Evolutionary conservation across 2,329 filamentous ascomycete genomes (phyloP).

Genomic region (Talaromyces sp.): DNA sequence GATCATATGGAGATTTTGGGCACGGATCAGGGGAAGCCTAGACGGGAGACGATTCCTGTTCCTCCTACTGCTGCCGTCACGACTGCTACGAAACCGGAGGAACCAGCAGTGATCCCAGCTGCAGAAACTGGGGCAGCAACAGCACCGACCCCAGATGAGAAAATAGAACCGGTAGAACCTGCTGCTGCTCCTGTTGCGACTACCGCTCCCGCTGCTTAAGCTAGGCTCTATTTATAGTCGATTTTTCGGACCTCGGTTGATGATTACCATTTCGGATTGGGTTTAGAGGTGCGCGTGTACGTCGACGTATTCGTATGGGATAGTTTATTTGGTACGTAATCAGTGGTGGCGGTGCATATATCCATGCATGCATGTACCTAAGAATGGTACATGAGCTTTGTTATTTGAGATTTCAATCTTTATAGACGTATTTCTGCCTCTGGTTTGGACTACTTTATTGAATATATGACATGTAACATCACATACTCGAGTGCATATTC

Average conservation of each 20-base stretch:
- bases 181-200: background rate
- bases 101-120: background rate
- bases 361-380: background rate
- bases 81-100: background rate
- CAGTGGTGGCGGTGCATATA: background rate
- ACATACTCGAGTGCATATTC: background rate
- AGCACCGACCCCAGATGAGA: constrained; percentile 7
- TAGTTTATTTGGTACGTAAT: background rate
- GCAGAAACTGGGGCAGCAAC: background rate
- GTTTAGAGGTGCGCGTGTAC: background rate
- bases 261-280: background rate
- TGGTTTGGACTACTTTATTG: background rate
- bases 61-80: background rate
- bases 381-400: background rate
- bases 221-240: background rate
- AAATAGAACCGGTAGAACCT: constrained; percentile 11
- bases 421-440: background rate
- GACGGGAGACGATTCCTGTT: constrained; percentile 29
- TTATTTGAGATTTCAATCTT: background rate
- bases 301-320: background rate
- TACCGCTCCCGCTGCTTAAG: background rate
- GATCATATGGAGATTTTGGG: constrained; percentile 34
- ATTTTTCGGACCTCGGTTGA: background rate
- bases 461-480: background rate
- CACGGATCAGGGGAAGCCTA: constrained; percentile 33